Evolutionary conservation across 768 basidiomycete genomes (phyloP).

Genomic region (Cyclocybe cylindracea): DNA sequence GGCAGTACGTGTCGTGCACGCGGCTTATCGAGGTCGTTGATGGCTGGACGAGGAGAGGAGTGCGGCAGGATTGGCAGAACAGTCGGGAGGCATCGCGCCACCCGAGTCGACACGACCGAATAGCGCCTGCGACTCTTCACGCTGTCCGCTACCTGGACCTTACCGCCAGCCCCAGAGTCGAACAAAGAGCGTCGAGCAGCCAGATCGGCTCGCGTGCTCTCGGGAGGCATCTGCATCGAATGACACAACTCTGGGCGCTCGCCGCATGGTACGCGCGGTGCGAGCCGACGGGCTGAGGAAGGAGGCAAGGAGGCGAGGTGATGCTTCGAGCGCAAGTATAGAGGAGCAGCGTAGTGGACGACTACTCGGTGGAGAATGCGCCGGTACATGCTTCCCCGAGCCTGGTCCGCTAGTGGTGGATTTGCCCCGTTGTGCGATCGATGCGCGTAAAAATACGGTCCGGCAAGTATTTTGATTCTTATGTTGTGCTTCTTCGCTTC

Average conservation of each 20-base stretch:
- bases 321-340: constrained; percentile 62
- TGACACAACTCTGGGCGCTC: no score
- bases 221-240: no score
- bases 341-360: constrained; percentile 34
- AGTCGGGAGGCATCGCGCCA: no score
- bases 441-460: no score
- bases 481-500: no score
- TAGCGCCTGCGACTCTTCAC: no score
- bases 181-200: no score
- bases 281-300: constrained; percentile 70
- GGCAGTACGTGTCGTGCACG: constrained; percentile 94
- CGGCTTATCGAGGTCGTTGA: constrained; percentile 81
- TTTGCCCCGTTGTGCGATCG: constrained; percentile 5
- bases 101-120: no score
- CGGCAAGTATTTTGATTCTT: no score
- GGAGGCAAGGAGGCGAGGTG: constrained; percentile 54
- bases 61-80: constrained; percentile 22
- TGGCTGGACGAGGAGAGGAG: constrained; percentile 64
- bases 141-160: no score
- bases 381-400: constrained; percentile 4
- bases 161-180: no score
- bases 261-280: constrained; percentile 58
- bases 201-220: no score
- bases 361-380: constrained; percentile 8
- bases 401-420: constrained; percentile 5